Base-by-base conservation (phyloP, 2,329 filamentous ascomycete species). In the Leptographium radiaticola region DNA sequence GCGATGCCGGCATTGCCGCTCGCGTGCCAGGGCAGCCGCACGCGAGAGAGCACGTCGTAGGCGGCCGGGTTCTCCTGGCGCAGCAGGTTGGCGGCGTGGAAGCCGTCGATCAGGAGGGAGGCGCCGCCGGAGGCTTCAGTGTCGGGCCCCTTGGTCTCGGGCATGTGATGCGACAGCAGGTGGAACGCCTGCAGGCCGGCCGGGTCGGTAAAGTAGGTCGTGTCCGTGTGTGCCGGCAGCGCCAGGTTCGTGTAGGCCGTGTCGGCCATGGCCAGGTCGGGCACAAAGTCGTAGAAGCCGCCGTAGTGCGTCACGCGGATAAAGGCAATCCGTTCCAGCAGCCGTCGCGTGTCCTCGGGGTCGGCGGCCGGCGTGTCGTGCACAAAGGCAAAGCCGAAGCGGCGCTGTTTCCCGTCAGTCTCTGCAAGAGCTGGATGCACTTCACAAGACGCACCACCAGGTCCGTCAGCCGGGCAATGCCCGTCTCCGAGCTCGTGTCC, bases 291-390 rank as follows among this genome's bases (percentile, higher is more conserved):
- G 62, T 79, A 80, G 64, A 77, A 77, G 56, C 70, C 80, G 71
- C 88, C 91, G 67, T 97, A 98, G 66, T 97, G 93, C 0, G 93
- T 98, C 57, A 84, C 76, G 18, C 90, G 81, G 62, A 97, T 90
- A 59, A 91, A 91, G 0, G 89, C 81, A 58, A 98, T 94, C 53
- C 82, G 80, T 63, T 87, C 78, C 2, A 97, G 73, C 1, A 96
- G 74, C n/a, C 71, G 66, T 67, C 91, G 69, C 0, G 90, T 96
- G 7, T 83, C 77, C 59, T 83, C 75, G 0, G 88, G 86, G 6
- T 76, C 76, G 1, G 81, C 71, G 13, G 64, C 66, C 0, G 89
- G 88, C 15, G 84, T 84, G 45, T 75, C 72, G 49, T 82, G 75
- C 16, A 96, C 80, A 63, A 91, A 91, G 61, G 78, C 87, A 64